These are phyloP conservation scores for Coccomyxa sp. DNA, from an alignment of 139 green algal genomes.

Conservation along the genomic window DNA sequence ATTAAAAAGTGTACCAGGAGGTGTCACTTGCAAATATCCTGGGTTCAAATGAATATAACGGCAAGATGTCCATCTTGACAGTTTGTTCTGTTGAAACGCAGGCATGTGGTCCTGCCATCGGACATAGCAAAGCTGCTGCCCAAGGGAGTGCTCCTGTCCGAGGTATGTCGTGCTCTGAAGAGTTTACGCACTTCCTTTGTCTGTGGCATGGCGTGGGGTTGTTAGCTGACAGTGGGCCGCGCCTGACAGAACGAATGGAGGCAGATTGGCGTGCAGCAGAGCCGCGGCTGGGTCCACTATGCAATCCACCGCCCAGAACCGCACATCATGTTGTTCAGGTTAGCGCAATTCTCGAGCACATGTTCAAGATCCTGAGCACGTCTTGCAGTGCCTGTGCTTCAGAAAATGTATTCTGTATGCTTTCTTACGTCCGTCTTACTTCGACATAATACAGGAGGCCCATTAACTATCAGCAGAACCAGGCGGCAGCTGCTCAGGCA, in stretches of 20 bases:
- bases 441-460: slow-evolving; percentile 40
- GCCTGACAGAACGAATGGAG: slow-evolving; percentile 87
- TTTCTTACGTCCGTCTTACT: background rate
- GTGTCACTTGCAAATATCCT: background rate
- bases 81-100: slow-evolving; percentile 26
- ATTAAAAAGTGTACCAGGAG: background rate
- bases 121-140: slow-evolving; percentile 87
- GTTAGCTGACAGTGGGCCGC: background rate
- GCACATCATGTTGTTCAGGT: slow-evolving; percentile 98
- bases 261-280: slow-evolving; percentile 94
- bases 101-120: slow-evolving; percentile 91
- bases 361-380: background rate
- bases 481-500: background rate
- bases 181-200: background rate
- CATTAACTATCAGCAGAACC: slow-evolving; percentile 45
- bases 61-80: background rate
- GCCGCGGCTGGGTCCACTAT: slow-evolving; percentile 95
- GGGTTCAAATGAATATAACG: no score
- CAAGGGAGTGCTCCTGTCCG: slow-evolving; percentile 85
- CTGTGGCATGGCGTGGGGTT: background rate
- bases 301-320: slow-evolving; percentile 91
- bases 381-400: background rate
- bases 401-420: background rate
- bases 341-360: background rate
- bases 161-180: slow-evolving; percentile 56